phyloP scores from a whole-genome alignment of 805 yeast genomes.

The Pichia sporocuriosa region DNA sequence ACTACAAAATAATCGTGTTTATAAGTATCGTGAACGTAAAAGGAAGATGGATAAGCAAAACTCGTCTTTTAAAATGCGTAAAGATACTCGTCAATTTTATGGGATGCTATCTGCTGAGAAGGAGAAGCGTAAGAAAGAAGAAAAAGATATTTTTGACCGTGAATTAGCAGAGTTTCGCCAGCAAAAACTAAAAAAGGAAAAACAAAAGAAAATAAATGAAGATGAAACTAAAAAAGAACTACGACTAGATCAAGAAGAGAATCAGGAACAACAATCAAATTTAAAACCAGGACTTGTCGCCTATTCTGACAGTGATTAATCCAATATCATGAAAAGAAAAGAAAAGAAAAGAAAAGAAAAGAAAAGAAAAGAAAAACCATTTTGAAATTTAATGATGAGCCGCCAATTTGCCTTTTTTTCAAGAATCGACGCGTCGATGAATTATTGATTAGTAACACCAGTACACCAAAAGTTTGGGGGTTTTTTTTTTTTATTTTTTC shows the following conservation, averaged over 20 bases:
- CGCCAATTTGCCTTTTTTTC: no score
- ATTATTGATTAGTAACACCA: no score
- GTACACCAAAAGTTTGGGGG: no score
- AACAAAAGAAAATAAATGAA: constrained; percentile 1
- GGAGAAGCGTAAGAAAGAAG: constrained; percentile 16
- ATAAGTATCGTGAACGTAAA: constrained; percentile 22
- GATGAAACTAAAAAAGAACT: constrained; percentile 8
- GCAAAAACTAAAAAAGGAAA: neutral
- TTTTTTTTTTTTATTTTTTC: no score
- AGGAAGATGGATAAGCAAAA: constrained; percentile 33
- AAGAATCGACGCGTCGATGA: no score
- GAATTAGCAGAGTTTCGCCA: constrained; percentile 2
- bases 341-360: no score
- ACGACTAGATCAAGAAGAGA: no score
- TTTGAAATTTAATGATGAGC: no score
- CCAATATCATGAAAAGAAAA: no score
- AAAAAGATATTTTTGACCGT: neutral
- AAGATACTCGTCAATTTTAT: constrained; percentile 33
- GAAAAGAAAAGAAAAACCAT: neutral
- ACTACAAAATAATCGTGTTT: constrained; percentile 32
- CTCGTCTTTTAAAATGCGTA: constrained; percentile 36
- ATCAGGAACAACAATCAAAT: neutral
- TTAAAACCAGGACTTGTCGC: neutral
- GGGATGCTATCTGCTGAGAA: constrained; percentile 22
- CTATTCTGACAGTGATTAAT: constrained; percentile 3